Percentiles rank a stretch among this genome's conserved stretches.
Evolutionary conservation across 2,329 filamentous ascomycete genomes (phyloP).

Genomic region (Venturia asperata): DNA sequence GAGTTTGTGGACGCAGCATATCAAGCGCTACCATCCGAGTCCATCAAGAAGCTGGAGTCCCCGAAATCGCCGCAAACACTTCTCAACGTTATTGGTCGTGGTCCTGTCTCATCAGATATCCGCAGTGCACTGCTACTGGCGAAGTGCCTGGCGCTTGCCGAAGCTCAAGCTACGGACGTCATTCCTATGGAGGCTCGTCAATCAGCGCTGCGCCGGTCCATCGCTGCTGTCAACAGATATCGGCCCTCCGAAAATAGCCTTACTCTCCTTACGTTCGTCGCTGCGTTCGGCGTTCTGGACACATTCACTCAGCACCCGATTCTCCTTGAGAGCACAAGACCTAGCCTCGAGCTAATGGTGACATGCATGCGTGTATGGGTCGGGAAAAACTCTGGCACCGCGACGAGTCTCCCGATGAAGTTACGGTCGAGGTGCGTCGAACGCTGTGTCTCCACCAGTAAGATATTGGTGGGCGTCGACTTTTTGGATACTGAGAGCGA

Average conservation of each 20-base stretch:
- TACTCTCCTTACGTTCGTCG: slow-evolving; percentile 42
- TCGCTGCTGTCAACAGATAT: slow-evolving; percentile 35
- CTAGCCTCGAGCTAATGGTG: slow-evolving; percentile 14
- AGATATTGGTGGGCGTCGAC: slow-evolving; percentile 13
- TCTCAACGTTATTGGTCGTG: slow-evolving; percentile 46
- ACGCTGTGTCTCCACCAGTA: slow-evolving; percentile 8
- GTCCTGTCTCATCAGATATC: slow-evolving; percentile 51
- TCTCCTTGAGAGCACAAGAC: neutral
- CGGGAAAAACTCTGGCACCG: slow-evolving; percentile 11
- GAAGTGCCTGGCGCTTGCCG: slow-evolving; percentile 49
- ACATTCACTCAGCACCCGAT: slow-evolving; percentile 30
- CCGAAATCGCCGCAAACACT: slow-evolving; percentile 27
- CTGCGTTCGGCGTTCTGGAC: slow-evolving; percentile 37
- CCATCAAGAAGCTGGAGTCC: slow-evolving; percentile 29
- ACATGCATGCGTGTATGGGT: slow-evolving; percentile 17
- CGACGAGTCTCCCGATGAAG: neutral
- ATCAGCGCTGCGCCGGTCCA: slow-evolving; percentile 33
- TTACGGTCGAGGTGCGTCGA: slow-evolving; percentile 2
- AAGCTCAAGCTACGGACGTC: slow-evolving; percentile 31
- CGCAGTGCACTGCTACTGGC: slow-evolving; percentile 52
- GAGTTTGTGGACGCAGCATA: slow-evolving; percentile 47
- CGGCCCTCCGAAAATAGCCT: slow-evolving; percentile 34
- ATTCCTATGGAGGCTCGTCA: slow-evolving; percentile 20
- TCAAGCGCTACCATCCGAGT: slow-evolving; percentile 41
- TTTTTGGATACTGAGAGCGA: neutral